A percentile compares a stretch with the other conserved stretches of the same genome.
Conservation (phyloP, 2,329 filamentous ascomycete genomes). For the Pseudogymnoascus sp. region DNA sequence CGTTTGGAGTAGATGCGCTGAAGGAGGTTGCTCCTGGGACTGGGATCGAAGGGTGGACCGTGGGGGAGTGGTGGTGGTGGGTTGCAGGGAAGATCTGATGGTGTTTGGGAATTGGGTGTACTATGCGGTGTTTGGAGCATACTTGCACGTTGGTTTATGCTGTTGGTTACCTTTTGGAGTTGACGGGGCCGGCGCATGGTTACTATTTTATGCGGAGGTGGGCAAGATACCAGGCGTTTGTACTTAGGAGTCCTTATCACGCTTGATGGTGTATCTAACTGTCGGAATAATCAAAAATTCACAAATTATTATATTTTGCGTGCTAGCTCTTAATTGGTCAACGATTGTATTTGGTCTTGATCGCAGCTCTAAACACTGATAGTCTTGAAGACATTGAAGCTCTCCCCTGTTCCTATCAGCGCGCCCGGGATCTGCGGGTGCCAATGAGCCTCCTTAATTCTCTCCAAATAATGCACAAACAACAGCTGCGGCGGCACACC, state of each 20-base stretch:
- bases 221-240: background rate
- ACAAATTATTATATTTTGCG: background rate
- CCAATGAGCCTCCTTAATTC: conserved; percentile 95
- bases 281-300: background rate
- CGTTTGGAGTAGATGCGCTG: conserved; percentile 40
- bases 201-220: background rate
- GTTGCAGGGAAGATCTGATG: conserved; percentile 33
- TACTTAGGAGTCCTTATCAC: background rate
- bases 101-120: background rate
- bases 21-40: conserved; percentile 29
- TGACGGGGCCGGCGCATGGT: background rate
- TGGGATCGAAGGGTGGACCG: conserved; percentile 35
- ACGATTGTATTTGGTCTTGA: background rate
- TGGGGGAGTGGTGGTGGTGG: conserved; percentile 62
- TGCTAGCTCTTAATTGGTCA: background rate
- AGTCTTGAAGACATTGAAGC: conserved; percentile 77
- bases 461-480: conserved; percentile 93
- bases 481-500: conserved; percentile 87
- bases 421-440: conserved; percentile 90
- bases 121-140: background rate
- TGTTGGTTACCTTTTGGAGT: background rate
- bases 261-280: background rate
- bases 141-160: background rate
- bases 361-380: conserved; percentile 57
- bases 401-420: conserved; percentile 80